Percentiles rank a stretch among this genome's conserved stretches.
Evolutionary conservation across 805 yeast genomes (phyloP).

Genomic region (Kodamaea restingae): DNA sequence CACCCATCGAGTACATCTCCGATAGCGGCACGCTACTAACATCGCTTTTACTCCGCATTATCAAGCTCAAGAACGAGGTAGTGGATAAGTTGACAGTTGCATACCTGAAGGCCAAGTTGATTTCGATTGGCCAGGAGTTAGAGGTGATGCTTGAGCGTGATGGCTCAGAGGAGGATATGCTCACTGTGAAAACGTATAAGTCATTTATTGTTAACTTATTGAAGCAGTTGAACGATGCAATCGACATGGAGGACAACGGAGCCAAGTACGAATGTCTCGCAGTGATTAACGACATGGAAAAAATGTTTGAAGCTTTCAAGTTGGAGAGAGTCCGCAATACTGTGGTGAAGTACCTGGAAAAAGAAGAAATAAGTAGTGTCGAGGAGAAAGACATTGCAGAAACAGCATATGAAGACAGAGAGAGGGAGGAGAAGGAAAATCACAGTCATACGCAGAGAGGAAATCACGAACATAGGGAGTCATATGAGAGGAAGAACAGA

Average conservation of each 20-base stretch:
- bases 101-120: conserved; percentile 62
- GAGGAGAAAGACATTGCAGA: not conserved
- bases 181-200: conserved; percentile 46
- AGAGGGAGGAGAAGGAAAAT: not conserved
- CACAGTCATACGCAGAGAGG: not conserved
- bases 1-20: conserved; percentile 46
- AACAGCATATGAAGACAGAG: not conserved
- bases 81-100: conserved; percentile 52
- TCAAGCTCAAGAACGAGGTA: conserved; percentile 48
- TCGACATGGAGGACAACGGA: conserved; percentile 49
- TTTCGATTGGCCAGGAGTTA: conserved; percentile 61
- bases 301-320: conserved; percentile 60
- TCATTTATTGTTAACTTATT: conserved; percentile 55
- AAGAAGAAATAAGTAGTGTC: not conserved
- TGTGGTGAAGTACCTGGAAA: not conserved
- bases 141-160: conserved; percentile 44
- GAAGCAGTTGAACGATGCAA: conserved; percentile 53
- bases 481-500: not conserved
- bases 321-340: conserved; percentile 27
- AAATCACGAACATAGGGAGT: too few relatives aligned
- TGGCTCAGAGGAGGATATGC: conserved; percentile 6
- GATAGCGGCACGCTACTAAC: conserved; percentile 52
- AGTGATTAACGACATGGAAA: conserved; percentile 65
- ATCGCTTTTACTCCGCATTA: conserved; percentile 40
- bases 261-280: conserved; percentile 64